phyloP scores from a whole-genome alignment of 1,139 yeast genomes.

The Kodamaea suecica region DNA sequence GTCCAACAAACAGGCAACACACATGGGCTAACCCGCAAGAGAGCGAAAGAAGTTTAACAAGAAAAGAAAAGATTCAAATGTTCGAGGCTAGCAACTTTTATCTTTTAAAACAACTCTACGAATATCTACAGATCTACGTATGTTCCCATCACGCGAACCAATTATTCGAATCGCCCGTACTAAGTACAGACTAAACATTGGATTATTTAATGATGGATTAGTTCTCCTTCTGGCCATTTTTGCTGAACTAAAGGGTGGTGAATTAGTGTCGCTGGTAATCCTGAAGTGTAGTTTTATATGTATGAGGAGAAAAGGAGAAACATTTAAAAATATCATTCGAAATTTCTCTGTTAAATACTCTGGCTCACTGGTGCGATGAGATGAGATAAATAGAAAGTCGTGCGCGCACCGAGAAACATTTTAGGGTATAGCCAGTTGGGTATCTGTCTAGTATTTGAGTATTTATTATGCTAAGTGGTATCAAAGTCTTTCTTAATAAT shows the following conservation, averaged over 20 bases:
- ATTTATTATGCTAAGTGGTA: too few relatives aligned
- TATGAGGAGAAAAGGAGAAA: conserved; percentile 18
- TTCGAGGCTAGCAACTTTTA: too few relatives aligned
- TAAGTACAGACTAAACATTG: conserved; percentile 15
- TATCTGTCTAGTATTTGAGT: too few relatives aligned
- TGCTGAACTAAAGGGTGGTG: conserved; percentile 45
- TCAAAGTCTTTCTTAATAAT: too few relatives aligned
- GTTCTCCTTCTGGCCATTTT: conserved; percentile 53
- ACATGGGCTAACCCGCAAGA: too few relatives aligned
- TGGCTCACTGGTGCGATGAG: too few relatives aligned
- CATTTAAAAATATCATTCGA: not conserved
- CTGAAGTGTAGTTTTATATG: conserved; percentile 42
- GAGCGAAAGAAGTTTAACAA: too few relatives aligned
- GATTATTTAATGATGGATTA: conserved; percentile 39
- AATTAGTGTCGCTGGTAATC: conserved; percentile 51
- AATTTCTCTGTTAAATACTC: conserved; percentile 1
- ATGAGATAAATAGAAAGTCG: too few relatives aligned
- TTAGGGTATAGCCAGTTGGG: too few relatives aligned
- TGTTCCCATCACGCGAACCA: conserved; percentile 52
- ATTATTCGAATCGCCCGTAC: conserved; percentile 12
- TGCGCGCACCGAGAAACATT: too few relatives aligned
- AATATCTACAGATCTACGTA: conserved; percentile 1
- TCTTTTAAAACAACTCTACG: not conserved
- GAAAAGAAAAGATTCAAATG: too few relatives aligned
- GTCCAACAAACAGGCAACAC: too few relatives aligned